Evolutionary conservation across 2,329 filamentous ascomycete species (phyloP).

Genomic region (Ascochyta lentis): DNA sequence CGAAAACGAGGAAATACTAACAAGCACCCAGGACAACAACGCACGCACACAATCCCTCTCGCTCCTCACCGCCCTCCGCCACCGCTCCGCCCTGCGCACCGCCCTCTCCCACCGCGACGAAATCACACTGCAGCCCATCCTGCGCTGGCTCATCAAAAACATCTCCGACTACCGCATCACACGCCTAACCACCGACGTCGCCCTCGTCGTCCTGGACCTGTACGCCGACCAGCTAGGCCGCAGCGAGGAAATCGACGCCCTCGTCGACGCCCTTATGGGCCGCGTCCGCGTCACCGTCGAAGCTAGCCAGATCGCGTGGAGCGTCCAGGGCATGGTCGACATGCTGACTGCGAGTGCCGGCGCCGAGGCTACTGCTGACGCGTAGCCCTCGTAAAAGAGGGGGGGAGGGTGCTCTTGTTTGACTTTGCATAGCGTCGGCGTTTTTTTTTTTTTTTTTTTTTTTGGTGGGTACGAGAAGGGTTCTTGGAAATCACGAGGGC

Average conservation of each 20-base stretch:
- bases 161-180: slow-evolving; percentile 85
- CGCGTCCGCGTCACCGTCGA: slow-evolving; percentile 80
- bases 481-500: too few species aligned
- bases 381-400: slow-evolving; percentile 2
- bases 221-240: slow-evolving; percentile 82
- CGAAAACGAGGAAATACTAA: slow-evolving; percentile 10
- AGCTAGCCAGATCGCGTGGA: slow-evolving; percentile 79
- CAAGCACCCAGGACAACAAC: slow-evolving; percentile 31
- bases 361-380: slow-evolving; percentile 20
- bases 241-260: slow-evolving; percentile 73
- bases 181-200: slow-evolving; percentile 80
- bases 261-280: slow-evolving; percentile 72
- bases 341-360: slow-evolving; percentile 70
- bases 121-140: slow-evolving; percentile 77
- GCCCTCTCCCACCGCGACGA: slow-evolving; percentile 85
- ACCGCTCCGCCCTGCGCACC: slow-evolving; percentile 82
- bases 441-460: slow-evolving; percentile 11
- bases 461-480: background rate
- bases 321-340: slow-evolving; percentile 88
- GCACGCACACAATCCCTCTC: slow-evolving; percentile 65
- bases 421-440: slow-evolving; percentile 47
- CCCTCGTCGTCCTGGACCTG: slow-evolving; percentile 81
- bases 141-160: slow-evolving; percentile 82
- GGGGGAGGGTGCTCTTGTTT: background rate
- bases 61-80: slow-evolving; percentile 81